Evolutionary conservation across 306 rosid species (phyloP).

Genomic region (Cicer pinnatifidum): DNA sequence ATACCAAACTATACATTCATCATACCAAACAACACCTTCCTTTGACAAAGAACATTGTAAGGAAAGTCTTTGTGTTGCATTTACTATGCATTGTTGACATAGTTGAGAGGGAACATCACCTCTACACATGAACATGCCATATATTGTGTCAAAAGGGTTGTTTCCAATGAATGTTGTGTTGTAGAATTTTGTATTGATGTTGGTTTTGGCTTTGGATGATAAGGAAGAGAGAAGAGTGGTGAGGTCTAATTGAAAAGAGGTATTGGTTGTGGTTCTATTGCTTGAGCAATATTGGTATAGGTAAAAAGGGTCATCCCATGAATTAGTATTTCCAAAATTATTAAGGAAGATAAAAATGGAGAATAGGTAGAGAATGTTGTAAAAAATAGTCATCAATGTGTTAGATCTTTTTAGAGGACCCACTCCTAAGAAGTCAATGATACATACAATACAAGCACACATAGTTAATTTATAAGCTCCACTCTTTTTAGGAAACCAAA

Average conservation of each 20-base stretch:
- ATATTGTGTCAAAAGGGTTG: constrained; percentile 13
- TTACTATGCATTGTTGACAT: not conserved
- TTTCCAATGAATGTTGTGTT: constrained; percentile 15
- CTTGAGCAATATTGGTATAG: constrained; percentile 1
- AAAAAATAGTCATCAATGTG: not conserved
- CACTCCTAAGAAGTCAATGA: not conserved
- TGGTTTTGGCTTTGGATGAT: constrained; percentile 2
- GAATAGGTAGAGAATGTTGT: not conserved
- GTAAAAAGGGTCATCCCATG: constrained; percentile 23
- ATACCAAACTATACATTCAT: constrained; percentile 25
- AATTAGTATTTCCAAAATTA: constrained; percentile 3
- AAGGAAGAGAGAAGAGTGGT: constrained; percentile 8
- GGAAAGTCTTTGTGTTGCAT: constrained; percentile 14
- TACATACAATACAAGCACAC: too few species aligned
- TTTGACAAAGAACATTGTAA: constrained; percentile 17
- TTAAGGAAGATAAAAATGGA: not conserved
- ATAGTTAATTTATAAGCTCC: too few species aligned
- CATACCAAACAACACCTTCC: constrained; percentile 31
- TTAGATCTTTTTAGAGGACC: not conserved
- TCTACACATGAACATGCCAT: constrained; percentile 31
- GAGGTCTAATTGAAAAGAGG: constrained; percentile 16
- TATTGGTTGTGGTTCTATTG: not conserved
- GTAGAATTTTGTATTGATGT: not conserved
- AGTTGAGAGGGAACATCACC: constrained; percentile 29
- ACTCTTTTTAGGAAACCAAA: too few species aligned